Evolutionary conservation across 2,329 filamentous ascomycete genomes (phyloP), one percentile per base, ranked within the genome.

Genomic region (Chalara sp.): DNA sequence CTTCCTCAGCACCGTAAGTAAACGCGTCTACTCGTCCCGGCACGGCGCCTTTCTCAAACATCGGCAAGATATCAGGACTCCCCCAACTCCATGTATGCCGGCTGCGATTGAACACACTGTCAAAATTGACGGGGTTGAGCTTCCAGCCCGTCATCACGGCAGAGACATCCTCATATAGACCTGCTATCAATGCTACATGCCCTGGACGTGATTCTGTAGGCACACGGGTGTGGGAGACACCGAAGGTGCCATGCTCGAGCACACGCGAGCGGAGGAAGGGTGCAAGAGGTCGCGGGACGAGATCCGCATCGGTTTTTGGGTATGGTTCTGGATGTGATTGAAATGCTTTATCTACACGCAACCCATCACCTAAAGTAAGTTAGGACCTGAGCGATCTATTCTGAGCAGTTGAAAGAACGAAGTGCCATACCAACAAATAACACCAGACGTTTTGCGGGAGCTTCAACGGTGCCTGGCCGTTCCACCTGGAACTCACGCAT

Each of bases 61-160:
- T 99, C 49, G 88, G 88, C 58, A 99, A 71, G 62, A 99, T 99
- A 69, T 99, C 93, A 1, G 93, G 93, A 64, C 91, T 96, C 2
- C 93, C 93, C 93, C 93, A 99, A 68, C 91, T 96, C 93, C 93
- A 99, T 6, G 95, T 99, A 70, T 99, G 95, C 44, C 86, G 78
- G 65, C 92, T 97, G 56, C 89, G 83, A 67, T 99, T 99, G 79
- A 99, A 99, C 8, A 99, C 90, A 63, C 92, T 97, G 72, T 99
- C 93, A 64, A 99, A 99, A 65, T 97, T 87, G 64, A 99, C 93
- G 0, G 93, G 93, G 66, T 99, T 99, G 60, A 96, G 73, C 71
- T 99, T 97, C 93, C 93, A 99, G 12, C 93, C 93, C 1, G 95
- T 99, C 32, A 87, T 95, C 21, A 99, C 93, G 2, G 93, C 87